Base-by-base conservation (phyloP, 163 green algal genomes). In the Chloromonas sp. region DNA sequence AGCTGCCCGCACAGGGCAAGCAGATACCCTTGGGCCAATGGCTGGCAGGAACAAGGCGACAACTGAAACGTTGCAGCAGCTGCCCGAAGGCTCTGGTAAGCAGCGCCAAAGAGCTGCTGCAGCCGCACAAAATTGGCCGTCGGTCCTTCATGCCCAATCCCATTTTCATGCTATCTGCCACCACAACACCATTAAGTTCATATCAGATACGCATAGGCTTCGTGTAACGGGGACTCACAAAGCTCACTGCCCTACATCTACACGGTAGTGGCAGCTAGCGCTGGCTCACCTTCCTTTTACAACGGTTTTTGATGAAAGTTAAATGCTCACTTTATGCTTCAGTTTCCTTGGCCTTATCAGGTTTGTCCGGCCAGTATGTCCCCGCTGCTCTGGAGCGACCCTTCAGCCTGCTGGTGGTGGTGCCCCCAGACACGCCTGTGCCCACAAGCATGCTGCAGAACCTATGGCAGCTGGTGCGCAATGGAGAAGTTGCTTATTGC, bases 381-480 rank as follows among this genome's bases (percentile, higher is more conserved):
- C 85, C 66, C 66, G 66, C 87, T 8, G 85, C 85, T 2, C 88
- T 85, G 87, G 85, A 88, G 0, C 81, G 84, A 57, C 87, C 89
- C 85, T n/a, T 79, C 13, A 84, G 13, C 13, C 13, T 14, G 71
- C 71, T 79, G 71, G 71, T 36, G 13, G 14, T 79, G 13, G 71
- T 79, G 71, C 71, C 71, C 13, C 71, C 71, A 79, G 71, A 79
- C 71, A 79, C 14, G 71, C 71, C 71, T 5, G 71, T 79, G 71
- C 71, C 71, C 13, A 36, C 14, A 2, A 79, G 13, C 71, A 79
- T 79, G 71, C 71, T 79, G 71, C 13, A 36, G 13, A 79, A 36
- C 14, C 14, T 79, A 14, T 79, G 71, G 71, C 71, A 58, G 13
- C 5, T 3, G 71, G 71, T 79, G 71, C 71, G 71, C 36, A 36